These are phyloP conservation scores for Fraxinus americana DNA, from an alignment of 257 asterid species.

Conservation along the genomic window DNA sequence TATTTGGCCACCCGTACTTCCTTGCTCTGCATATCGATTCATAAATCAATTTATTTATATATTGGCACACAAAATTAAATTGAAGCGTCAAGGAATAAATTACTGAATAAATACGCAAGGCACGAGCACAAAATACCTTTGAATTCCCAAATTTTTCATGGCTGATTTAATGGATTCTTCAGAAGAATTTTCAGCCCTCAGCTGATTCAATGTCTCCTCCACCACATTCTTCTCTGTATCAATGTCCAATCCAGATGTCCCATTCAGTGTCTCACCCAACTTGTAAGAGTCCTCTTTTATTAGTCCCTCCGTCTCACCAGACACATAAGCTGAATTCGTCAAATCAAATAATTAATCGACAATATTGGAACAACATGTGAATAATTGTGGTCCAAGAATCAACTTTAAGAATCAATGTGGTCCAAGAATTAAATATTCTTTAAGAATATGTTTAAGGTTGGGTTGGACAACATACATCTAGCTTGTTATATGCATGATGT, in stretches of 20 bases:
- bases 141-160: slow-evolving; percentile 69
- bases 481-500: no score
- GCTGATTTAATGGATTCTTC: slow-evolving; percentile 38
- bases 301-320: slow-evolving; percentile 60
- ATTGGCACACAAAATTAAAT: no score
- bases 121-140: slow-evolving; percentile 39
- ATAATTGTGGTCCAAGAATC: neutral
- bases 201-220: slow-evolving; percentile 46
- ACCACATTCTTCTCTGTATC: slow-evolving; percentile 51
- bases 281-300: slow-evolving; percentile 51
- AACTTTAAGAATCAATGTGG: no score
- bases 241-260: slow-evolving; percentile 53
- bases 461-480: no score
- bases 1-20: slow-evolving; percentile 35
- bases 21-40: slow-evolving; percentile 13
- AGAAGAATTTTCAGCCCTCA: slow-evolving; percentile 46
- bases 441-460: no score
- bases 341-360: neutral
- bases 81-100: neutral
- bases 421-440: no score
- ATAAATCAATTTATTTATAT: no score
- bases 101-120: neutral
- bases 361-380: neutral
- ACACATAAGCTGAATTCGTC: slow-evolving; percentile 56
- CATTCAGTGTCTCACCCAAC: slow-evolving; percentile 69